Evolutionary conservation across 2,329 filamentous ascomycete genomes (phyloP).

Genomic region (Paracorniculantispora psalliotae): DNA sequence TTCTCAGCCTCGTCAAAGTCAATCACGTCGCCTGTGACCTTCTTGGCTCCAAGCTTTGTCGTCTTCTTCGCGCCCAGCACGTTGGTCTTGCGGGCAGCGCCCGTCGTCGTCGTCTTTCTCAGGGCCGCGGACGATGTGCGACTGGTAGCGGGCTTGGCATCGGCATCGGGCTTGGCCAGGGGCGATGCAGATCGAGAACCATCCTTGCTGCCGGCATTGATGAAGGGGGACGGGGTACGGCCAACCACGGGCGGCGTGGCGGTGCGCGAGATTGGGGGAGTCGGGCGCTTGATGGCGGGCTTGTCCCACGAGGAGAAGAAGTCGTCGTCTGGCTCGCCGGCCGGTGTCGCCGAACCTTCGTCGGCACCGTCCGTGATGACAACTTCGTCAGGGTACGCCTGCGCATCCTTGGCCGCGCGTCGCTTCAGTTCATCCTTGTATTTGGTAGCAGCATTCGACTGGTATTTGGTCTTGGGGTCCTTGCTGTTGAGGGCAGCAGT

Average conservation of each 20-base stretch:
- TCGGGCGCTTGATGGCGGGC: conserved; percentile 92
- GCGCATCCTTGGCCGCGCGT: conserved; percentile 75
- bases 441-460: conserved; percentile 85
- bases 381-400: conserved; percentile 85
- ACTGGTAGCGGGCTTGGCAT: conserved; percentile 57
- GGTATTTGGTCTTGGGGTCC: conserved; percentile 95
- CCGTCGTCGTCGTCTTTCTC: conserved; percentile 63
- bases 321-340: conserved; percentile 82
- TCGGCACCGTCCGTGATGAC: conserved; percentile 71
- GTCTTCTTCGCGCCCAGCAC: conserved; percentile 82
- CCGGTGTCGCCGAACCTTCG: conserved; percentile 69
- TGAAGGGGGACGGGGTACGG: conserved; percentile 84
- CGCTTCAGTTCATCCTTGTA: conserved; percentile 96
- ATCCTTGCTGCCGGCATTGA: conserved; percentile 72
- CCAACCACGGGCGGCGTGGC: conserved; percentile 77
- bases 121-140: conserved; percentile 76
- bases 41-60: conserved; percentile 86
- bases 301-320: conserved; percentile 99
- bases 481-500: conserved; percentile 93
- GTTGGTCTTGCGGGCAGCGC: conserved; percentile 72
- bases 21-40: conserved; percentile 72
- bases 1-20: conserved; percentile 97
- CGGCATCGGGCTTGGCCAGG: conserved; percentile 57
- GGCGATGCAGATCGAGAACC: conserved; percentile 78
- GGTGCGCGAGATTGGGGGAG: conserved; percentile 85